Percentiles rank a stretch among this genome's conserved stretches.
Evolutionary conservation across 768 basidiomycete genomes (phyloP).

Genomic region (Chalciporus chontae): DNA sequence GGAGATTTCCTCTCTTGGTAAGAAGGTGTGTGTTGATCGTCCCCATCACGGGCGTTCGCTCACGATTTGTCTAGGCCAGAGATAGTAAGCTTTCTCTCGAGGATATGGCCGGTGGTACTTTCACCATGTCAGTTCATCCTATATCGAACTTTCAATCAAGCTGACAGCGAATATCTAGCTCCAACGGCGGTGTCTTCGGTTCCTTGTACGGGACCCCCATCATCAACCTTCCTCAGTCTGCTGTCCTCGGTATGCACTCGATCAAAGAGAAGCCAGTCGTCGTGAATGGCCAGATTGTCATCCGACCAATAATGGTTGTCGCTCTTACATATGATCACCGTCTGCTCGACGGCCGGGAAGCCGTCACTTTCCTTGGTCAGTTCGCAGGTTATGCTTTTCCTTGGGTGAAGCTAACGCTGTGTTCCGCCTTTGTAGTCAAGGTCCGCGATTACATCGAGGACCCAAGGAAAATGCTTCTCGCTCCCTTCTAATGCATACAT

Average conservation of each 20-base stretch:
- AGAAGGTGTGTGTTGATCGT: slow-evolving; percentile 55
- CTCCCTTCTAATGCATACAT: slow-evolving; percentile 20
- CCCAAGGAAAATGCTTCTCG: slow-evolving; percentile 85
- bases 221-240: slow-evolving; percentile 94
- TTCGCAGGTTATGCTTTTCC: slow-evolving; percentile 8
- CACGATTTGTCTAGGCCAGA: slow-evolving; percentile 50
- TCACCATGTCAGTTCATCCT: slow-evolving; percentile 77
- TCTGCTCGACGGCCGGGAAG: slow-evolving; percentile 92
- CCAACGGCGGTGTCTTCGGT: slow-evolving; percentile 98
- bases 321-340: slow-evolving; percentile 95
- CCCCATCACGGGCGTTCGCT: slow-evolving; percentile 4
- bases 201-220: slow-evolving; percentile 98
- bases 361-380: slow-evolving; percentile 94
- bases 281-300: slow-evolving; percentile 91
- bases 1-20: slow-evolving; percentile 86
- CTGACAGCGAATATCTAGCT: slow-evolving; percentile 45
- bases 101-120: slow-evolving; percentile 98
- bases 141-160: neutral
- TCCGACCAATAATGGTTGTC: slow-evolving; percentile 95
- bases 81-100: slow-evolving; percentile 94
- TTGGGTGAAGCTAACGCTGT: slow-evolving; percentile 2
- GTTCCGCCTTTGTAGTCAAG: slow-evolving; percentile 51
- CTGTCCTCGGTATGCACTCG: slow-evolving; percentile 94
- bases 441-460: slow-evolving; percentile 94
- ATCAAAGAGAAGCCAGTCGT: slow-evolving; percentile 92